These are phyloP conservation scores for Huntiella savannae DNA, from an alignment of 2,329 filamentous ascomycete genomes.

Conservation along the genomic window DNA sequence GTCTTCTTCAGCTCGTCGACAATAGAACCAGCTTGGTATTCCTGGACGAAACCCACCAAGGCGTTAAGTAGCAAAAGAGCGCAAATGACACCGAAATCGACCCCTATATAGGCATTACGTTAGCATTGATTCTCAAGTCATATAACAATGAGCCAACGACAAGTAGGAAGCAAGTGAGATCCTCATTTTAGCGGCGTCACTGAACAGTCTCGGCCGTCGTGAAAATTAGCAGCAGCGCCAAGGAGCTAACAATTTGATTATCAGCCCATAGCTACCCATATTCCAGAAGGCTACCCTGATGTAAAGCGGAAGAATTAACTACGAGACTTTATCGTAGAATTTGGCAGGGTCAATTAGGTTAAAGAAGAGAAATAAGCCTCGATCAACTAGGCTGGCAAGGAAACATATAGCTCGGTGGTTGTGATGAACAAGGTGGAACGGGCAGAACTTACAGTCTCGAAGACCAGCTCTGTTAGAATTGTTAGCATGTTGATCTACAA, in stretches of 20 bases:
- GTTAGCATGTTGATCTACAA: conserved; percentile 2
- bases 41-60: conserved; percentile 68
- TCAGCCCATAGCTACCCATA: no score
- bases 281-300: background rate
- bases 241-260: no score
- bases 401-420: no score
- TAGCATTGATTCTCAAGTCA: background rate
- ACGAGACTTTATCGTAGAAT: no score
- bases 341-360: no score
- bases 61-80: conserved; percentile 70
- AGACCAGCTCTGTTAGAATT: conserved; percentile 10
- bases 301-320: background rate
- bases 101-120: conserved; percentile 27
- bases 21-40: conserved; percentile 77
- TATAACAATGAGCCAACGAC: no score
- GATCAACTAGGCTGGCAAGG: no score
- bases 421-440: background rate
- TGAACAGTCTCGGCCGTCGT: background rate
- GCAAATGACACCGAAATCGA: conserved; percentile 85
- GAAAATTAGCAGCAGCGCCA: no score
- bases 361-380: no score
- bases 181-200: background rate
- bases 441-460: conserved; percentile 9
- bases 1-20: conserved; percentile 86
- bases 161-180: no score